Percentiles rank a stretch among this genome's conserved stretches.
phyloP scores from a whole-genome alignment of 768 basidiomycete species.

The Boletus rubropictus region DNA sequence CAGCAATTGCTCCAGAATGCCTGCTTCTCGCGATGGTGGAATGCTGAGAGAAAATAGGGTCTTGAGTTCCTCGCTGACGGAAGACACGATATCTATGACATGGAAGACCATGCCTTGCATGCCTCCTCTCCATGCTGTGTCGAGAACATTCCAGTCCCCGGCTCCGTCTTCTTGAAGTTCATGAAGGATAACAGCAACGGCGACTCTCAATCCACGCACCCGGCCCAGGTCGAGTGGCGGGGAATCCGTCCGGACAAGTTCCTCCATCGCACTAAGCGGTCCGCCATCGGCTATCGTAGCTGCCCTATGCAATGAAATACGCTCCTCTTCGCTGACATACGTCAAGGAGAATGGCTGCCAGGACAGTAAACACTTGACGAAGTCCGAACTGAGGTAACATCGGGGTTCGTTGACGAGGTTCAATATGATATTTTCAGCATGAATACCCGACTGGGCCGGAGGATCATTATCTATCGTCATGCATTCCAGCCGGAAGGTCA shows the following conservation, averaged over 20 bases:
- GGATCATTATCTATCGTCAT: constrained; percentile 59
- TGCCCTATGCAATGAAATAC: constrained; percentile 51
- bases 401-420: constrained; percentile 56
- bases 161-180: constrained; percentile 47
- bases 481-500: constrained; percentile 66
- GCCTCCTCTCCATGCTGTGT: constrained; percentile 57
- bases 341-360: constrained; percentile 58
- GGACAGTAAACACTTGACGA: constrained; percentile 54
- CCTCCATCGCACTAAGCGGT: constrained; percentile 55
- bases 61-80: constrained; percentile 49
- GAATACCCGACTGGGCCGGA: constrained; percentile 56
- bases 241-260: constrained; percentile 35
- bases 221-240: constrained; percentile 40
- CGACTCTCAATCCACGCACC: constrained; percentile 57
- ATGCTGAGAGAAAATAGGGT: constrained; percentile 43
- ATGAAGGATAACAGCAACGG: constrained; percentile 49
- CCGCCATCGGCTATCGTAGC: constrained; percentile 69
- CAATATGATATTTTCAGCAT: constrained; percentile 64
- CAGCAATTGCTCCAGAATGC: constrained; percentile 52
- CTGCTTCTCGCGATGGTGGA: constrained; percentile 32
- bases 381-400: constrained; percentile 52
- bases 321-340: constrained; percentile 56
- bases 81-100: constrained; percentile 47
- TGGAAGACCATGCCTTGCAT: constrained; percentile 52
- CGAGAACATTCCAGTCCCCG: constrained; percentile 51